Evolutionary conservation across 495 filamentous ascomycete species (phyloP), one percentile per base, ranked within the genome.

Genomic region (Talaromyces borbonicus): DNA sequence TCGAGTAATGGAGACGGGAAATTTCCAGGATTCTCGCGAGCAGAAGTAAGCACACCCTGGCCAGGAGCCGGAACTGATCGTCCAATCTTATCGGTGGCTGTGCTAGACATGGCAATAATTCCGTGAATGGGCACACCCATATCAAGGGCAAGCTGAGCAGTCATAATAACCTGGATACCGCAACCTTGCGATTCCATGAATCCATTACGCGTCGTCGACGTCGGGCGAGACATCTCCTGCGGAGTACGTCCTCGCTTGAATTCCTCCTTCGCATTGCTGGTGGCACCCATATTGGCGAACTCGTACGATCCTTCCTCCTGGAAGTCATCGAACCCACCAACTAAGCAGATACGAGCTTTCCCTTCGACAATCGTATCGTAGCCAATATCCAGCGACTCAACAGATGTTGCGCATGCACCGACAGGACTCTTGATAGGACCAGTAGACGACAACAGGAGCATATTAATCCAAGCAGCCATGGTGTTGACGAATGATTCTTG

Each of bases 401-500:
- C 87, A 46, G 92, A 84, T 2, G 92, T 99, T 45, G 92, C 92
- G 66, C 92, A 99, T 50, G 92, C 93, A 67, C 90, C 92, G 47
- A 96, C 90, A 9, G 92, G 92, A 0, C 93, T 96, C 75, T 97
- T 96, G 74, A 99, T 96, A 14, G 92, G 92, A 50, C 92, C 92
- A 30, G 92, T 96, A 12, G 93, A 96, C 11, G 92, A 97, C 46
- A 99, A 65, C 33, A 99, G 70, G 58, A 99, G 66, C 92, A 99
- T 97, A 72, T 99, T 99, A 43, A 97, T 90, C 92, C 92, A 99
- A 5, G 92, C 92, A 50, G 85, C 81, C 92, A 99, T 99, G 19
- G 92, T 97, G 68, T 99, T 99, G 74, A 99, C 97, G 76, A 99
- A 99, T 3, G 92, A 97, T 65, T 99, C 92, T 59, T 99, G 92